Percentiles rank a stretch among this genome's conserved stretches.
Conservation (phyloP, 106 monocot species). For the Platanthera zijinensis region DNA sequence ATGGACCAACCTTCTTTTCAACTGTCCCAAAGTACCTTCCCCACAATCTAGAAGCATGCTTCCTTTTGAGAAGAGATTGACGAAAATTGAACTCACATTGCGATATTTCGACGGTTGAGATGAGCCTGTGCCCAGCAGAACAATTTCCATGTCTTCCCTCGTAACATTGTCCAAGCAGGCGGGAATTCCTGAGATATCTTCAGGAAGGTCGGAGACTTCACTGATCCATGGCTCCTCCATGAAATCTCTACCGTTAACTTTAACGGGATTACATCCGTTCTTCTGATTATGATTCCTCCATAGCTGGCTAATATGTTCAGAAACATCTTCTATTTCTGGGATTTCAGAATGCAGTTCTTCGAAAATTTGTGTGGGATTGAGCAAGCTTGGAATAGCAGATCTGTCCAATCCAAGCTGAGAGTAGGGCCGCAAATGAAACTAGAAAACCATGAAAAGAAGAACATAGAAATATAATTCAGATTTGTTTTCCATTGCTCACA, state of each 20-base stretch:
- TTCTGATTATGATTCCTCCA: constrained; percentile 31
- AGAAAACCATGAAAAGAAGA: constrained; percentile 14
- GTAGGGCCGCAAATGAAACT: constrained; percentile 88
- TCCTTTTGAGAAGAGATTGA: constrained; percentile 87
- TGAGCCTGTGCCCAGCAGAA: constrained; percentile 90
- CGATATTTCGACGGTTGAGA: constrained; percentile 97
- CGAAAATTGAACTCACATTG: constrained; percentile 87
- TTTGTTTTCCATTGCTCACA: neutral
- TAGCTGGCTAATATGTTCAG: constrained; percentile 35
- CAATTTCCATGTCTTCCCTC: constrained; percentile 96
- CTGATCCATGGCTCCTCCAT: constrained; percentile 79
- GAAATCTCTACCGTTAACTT: constrained; percentile 8
- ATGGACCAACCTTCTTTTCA: constrained; percentile 73
- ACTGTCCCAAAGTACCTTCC: constrained; percentile 87
- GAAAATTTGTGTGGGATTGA: constrained; percentile 39
- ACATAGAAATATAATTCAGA: neutral
- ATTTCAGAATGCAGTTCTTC: constrained; percentile 75
- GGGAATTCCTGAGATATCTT: constrained; percentile 27
- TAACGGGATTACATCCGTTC: constrained; percentile 5
- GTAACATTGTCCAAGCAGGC: constrained; percentile 67
- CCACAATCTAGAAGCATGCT: constrained; percentile 96
- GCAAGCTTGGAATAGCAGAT: constrained; percentile 45
- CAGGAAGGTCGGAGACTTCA: constrained; percentile 22
- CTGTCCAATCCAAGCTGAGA: constrained; percentile 73
- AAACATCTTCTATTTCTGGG: constrained; percentile 73